Conservation (phyloP, 1,284 basidiomycete genomes). For the Cutaneotrichosporon cavernicola region DNA sequence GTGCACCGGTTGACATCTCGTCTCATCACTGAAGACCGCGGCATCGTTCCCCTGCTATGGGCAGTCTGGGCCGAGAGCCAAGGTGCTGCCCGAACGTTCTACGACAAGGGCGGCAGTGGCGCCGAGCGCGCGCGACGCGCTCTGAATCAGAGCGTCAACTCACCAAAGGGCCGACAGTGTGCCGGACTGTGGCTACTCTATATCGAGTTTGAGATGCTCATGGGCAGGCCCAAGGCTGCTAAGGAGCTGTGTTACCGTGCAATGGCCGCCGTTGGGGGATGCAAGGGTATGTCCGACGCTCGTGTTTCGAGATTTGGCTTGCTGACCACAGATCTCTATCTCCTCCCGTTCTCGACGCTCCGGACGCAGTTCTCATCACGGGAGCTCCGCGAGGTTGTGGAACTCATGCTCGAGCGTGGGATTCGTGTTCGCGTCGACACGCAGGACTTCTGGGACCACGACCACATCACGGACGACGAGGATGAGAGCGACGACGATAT, state of each 20-base stretch:
- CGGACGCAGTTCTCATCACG: slow-evolving; percentile 64
- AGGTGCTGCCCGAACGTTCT: slow-evolving; percentile 38
- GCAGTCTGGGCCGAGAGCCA: slow-evolving; percentile 49
- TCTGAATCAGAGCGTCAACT: slow-evolving; percentile 44
- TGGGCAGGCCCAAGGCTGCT: slow-evolving; percentile 62
- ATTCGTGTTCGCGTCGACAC: slow-evolving; percentile 68
- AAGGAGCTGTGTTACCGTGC: slow-evolving; percentile 78
- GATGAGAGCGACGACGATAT: slow-evolving; percentile 46
- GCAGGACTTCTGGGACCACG: slow-evolving; percentile 59
- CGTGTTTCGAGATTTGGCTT: neutral
- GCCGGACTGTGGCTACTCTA: slow-evolving; percentile 69
- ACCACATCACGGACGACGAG: slow-evolving; percentile 32
- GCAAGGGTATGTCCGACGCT: slow-evolving; percentile 40
- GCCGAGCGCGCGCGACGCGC: slow-evolving; percentile 46
- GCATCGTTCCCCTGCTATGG: slow-evolving; percentile 42
- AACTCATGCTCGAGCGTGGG: slow-evolving; percentile 79
- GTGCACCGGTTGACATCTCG: slow-evolving; percentile 45
- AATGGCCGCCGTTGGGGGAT: slow-evolving; percentile 60
- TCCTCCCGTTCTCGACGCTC: slow-evolving; percentile 74
- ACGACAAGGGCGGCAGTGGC: slow-evolving; percentile 41
- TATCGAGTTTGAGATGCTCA: slow-evolving; percentile 76
- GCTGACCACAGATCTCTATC: slow-evolving; percentile 67
- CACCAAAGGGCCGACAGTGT: slow-evolving; percentile 31
- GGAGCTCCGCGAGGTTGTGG: slow-evolving; percentile 69
- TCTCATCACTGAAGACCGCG: slow-evolving; percentile 30